Evolutionary conservation across 345 rosid species (phyloP).

Genomic region (Eucalyptus cladocalyx): DNA sequence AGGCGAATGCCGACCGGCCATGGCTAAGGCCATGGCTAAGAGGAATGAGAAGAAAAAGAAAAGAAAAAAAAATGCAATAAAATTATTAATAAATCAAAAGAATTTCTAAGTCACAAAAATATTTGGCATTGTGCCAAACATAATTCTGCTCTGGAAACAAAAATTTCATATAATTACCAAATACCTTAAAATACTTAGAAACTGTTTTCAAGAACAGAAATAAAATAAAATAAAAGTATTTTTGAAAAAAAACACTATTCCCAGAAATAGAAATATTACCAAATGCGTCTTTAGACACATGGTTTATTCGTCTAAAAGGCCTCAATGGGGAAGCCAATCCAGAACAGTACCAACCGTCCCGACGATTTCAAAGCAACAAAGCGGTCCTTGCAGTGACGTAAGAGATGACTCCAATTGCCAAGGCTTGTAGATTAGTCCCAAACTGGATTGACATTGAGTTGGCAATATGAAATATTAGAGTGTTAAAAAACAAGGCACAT

Average conservation of each 20-base stretch:
- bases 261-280: fast-evolving
- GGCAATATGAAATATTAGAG: neutral
- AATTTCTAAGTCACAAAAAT: no score
- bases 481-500: neutral
- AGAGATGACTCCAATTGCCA: neutral
- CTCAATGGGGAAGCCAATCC: neutral
- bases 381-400: no score
- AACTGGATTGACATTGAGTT: neutral
- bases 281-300: fast-evolving
- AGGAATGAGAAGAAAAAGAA: no score
- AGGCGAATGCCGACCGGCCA: fast-evolving
- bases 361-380: neutral
- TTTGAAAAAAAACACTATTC: fast-evolving
- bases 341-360: neutral
- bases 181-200: fast-evolving
- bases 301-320: neutral
- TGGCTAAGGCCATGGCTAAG: fast-evolving
- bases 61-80: no score
- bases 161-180: no score
- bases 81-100: no score
- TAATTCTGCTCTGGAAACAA: fast-evolving
- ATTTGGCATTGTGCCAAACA: fast-evolving
- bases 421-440: neutral
- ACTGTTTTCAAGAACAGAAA: fast-evolving
- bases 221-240: no score